Conservation (phyloP, 805 yeast species). For the Saturnispora besseyi region DNA sequence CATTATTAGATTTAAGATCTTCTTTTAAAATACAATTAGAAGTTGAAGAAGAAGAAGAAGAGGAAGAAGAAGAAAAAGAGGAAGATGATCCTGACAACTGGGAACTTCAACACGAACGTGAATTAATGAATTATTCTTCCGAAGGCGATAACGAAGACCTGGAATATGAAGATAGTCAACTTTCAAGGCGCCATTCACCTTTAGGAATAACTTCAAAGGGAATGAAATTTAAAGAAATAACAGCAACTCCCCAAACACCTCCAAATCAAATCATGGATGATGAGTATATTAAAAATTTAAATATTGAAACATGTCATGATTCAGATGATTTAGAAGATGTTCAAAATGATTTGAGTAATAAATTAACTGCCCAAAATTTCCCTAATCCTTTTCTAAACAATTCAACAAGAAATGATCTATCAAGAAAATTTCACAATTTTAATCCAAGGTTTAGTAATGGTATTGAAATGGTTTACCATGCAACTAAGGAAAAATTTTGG, state of each 20-base stretch:
- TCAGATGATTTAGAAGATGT: slow-evolving; percentile 16
- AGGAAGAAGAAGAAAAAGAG: neutral
- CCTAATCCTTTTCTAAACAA: slow-evolving; percentile 23
- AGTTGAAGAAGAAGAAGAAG: slow-evolving; percentile 19
- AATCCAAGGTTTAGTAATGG: slow-evolving; percentile 27
- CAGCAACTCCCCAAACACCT: slow-evolving; percentile 29
- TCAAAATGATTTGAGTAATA: slow-evolving; percentile 10
- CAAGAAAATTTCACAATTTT: neutral
- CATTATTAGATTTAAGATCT: slow-evolving; percentile 16
- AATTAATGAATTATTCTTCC: neutral
- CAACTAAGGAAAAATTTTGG: slow-evolving; percentile 32
- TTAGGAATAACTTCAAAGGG: neutral
- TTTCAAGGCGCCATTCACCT: slow-evolving; percentile 9
- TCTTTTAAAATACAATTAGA: slow-evolving; percentile 18
- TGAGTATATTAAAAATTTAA: slow-evolving; percentile 24
- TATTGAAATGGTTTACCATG: slow-evolving; percentile 33
- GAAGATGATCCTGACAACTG: neutral
- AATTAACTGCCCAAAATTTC: slow-evolving; percentile 11
- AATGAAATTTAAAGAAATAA: slow-evolving; percentile 6
- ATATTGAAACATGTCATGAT: slow-evolving; percentile 14
- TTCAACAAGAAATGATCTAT: neutral
- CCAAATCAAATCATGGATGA: slow-evolving; percentile 28
- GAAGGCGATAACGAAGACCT: neutral
- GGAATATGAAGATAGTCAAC: slow-evolving; percentile 4
- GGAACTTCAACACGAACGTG: neutral